phyloP scores from a whole-genome alignment of 1,139 yeast species.

The Magnusiomyces magnusii region DNA sequence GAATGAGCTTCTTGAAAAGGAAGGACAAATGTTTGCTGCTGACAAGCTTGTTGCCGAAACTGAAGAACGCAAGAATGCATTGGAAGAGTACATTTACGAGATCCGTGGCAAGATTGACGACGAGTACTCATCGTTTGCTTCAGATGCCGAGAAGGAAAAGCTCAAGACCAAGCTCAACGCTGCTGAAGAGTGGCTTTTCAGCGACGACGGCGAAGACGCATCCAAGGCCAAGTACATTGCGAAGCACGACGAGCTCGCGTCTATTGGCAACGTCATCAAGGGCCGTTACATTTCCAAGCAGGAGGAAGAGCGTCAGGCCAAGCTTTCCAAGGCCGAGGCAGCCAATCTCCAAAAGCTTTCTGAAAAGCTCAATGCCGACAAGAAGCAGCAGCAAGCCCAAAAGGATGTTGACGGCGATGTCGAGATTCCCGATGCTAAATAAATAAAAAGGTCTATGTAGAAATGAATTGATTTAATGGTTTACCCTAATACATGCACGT shows the following conservation, averaged over 20 bases:
- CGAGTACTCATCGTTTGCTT: slow-evolving; percentile 79
- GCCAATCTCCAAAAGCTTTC: slow-evolving; percentile 77
- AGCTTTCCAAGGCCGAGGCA: slow-evolving; percentile 82
- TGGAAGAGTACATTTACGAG: slow-evolving; percentile 97
- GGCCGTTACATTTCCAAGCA: slow-evolving; percentile 93
- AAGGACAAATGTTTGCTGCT: slow-evolving; percentile 73
- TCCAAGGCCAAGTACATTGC: slow-evolving; percentile 97
- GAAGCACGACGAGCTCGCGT: slow-evolving; percentile 93
- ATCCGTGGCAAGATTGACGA: slow-evolving; percentile 96
- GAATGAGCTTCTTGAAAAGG: slow-evolving; percentile 65
- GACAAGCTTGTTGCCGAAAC: slow-evolving; percentile 98
- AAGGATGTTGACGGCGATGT: no score
- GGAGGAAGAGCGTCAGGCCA: slow-evolving; percentile 91
- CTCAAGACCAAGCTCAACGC: slow-evolving; percentile 64
- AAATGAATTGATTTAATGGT: slow-evolving; percentile 1
- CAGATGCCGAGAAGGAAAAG: slow-evolving; percentile 80
- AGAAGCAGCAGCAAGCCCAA: slow-evolving; percentile 24
- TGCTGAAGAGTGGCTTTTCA: slow-evolving; percentile 96
- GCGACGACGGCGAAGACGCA: slow-evolving; percentile 78
- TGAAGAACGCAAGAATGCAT: slow-evolving; percentile 96
- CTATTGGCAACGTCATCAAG: slow-evolving; percentile 88
- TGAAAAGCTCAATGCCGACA: slow-evolving; percentile 76
- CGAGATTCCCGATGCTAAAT: slow-evolving; percentile 22
- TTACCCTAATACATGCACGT: background rate
- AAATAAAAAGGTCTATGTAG: background rate